Base-by-base conservation (phyloP, 345 rosid species). In the Boechera stricta region DNA sequence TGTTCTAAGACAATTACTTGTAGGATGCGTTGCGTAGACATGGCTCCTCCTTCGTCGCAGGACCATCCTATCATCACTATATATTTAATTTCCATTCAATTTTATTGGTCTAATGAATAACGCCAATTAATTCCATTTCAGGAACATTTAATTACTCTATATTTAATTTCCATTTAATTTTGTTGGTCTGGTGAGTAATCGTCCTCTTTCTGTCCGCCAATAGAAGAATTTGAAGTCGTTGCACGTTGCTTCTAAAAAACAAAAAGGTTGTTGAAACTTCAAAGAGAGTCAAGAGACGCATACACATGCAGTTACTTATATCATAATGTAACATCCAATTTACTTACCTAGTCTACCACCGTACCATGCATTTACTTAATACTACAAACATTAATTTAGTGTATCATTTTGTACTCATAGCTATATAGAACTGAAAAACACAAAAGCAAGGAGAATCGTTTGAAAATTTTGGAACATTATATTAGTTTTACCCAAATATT, bases 51-150 rank as follows among this genome's bases (percentile, higher is more conserved):
- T 48, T 48, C 33, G 9, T 76, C 33, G 41, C 67, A 65, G 77
- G 72, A 71, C 72, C 81, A 77, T 77, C 76, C 38, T 77, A 64
- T 36, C 55, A 62, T 71, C 64, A 71, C 72, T 49, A 55, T 41
- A 55, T 69, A 76, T 68, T 69, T 76, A 75, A 59, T 75, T 59
- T 58, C 28, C 74, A 68, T 52, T 76, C 74, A 55, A 70, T 62
- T 69, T 45, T 35, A 63, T 44, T 54, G 75, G 75, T 70, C 71
- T 69, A 69, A 32, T 69, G 62, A 52, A 55, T 62, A 69, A 69
- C 70, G 38, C 31, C 57, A 55, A 69, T 62, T 61, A 33, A 76
- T 53, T 76, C 11, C 33, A 53, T 52, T 69, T 53, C 56, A 76
- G 56, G 38, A 6, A 48, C 64, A 69, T 69, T 52, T 69, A 69